Conservation (phyloP, 495 filamentous ascomycete species). For the Penicillium tannophilum region DNA sequence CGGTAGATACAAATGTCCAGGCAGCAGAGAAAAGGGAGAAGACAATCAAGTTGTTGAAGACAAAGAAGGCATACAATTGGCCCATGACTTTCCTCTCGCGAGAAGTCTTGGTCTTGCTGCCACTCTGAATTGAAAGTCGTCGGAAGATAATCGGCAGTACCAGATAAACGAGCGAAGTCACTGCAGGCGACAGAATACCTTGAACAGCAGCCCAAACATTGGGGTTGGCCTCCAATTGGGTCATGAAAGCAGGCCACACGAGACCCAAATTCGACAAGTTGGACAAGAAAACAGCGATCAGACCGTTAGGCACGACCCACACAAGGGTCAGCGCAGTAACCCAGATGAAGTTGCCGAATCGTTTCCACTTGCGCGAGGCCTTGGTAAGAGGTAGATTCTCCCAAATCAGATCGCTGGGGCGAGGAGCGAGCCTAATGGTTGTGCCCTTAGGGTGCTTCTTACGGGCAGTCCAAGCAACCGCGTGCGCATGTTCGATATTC, state of each 20-base stretch:
- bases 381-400: constrained; percentile 79
- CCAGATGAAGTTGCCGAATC: constrained; percentile 80
- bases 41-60: constrained; percentile 95
- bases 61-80: constrained; percentile 93
- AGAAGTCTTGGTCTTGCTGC: constrained; percentile 88
- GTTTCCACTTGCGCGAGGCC: constrained; percentile 65
- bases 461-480: constrained; percentile 77
- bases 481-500: constrained; percentile 83
- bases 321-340: constrained; percentile 76
- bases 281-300: constrained; percentile 92
- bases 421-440: constrained; percentile 75
- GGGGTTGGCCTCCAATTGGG: constrained; percentile 59
- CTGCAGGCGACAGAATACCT: constrained; percentile 88
- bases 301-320: constrained; percentile 93
- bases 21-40: constrained; percentile 86
- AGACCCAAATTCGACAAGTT: constrained; percentile 76
- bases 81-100: constrained; percentile 90
- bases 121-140: constrained; percentile 72
- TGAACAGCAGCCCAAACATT: constrained; percentile 84
- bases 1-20: constrained; percentile 68
- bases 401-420: constrained; percentile 94
- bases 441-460: constrained; percentile 83
- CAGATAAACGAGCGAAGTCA: constrained; percentile 87
- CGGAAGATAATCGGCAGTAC: constrained; percentile 90
- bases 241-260: constrained; percentile 78